phyloP scores from a whole-genome alignment of 2,329 filamentous ascomycete genomes.

The Neofusicoccum sp. region DNA sequence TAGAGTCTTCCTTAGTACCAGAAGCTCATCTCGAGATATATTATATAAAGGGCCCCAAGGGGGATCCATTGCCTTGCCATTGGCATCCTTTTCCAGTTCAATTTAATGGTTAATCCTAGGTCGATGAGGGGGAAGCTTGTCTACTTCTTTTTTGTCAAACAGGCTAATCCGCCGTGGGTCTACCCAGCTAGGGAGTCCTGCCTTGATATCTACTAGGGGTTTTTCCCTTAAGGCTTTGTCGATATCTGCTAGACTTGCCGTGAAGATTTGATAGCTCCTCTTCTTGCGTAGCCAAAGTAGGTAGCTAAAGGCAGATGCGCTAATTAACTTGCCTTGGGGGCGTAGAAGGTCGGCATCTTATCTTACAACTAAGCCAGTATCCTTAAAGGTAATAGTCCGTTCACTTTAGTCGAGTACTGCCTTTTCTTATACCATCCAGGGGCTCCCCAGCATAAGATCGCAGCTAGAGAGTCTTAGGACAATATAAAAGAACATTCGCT shows the following conservation, averaged over 20 bases:
- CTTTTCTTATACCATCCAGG: neutral
- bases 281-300: neutral
- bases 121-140: neutral
- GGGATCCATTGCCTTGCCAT: neutral
- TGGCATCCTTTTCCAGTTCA: neutral
- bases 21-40: neutral
- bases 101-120: neutral
- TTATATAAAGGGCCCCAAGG: neutral
- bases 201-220: neutral
- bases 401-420: neutral
- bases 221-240: neutral
- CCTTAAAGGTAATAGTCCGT: neutral
- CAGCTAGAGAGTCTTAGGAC: neutral
- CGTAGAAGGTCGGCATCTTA: neutral
- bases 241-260: neutral
- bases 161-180: neutral
- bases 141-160: neutral
- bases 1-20: neutral
- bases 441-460: neutral
- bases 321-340: neutral
- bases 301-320: neutral
- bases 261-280: neutral
- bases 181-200: neutral
- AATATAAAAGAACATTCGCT: slow-evolving; percentile 1
- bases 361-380: neutral